Conservation (phyloP, 2,329 filamentous ascomycete species). For the Penicillium sp. region DNA sequence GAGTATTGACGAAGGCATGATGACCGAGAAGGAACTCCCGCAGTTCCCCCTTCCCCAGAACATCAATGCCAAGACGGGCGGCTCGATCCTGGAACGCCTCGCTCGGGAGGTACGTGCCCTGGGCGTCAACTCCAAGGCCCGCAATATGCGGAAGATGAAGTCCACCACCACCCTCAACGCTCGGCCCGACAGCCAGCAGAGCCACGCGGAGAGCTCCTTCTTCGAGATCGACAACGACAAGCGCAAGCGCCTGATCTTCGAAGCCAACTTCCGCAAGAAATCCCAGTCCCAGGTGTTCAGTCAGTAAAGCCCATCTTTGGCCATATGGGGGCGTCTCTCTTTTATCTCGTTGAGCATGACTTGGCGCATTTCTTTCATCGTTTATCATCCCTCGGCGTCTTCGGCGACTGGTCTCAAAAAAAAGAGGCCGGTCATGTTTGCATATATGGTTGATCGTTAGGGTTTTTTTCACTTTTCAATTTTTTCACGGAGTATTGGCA, state of each 20-base stretch:
- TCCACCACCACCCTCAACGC: slow-evolving; percentile 52
- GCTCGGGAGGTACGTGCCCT: slow-evolving; percentile 54
- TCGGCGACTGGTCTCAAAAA: slow-evolving; percentile 10
- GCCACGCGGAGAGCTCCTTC: slow-evolving; percentile 34
- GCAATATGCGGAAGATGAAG: slow-evolving; percentile 44
- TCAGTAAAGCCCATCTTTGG: neutral
- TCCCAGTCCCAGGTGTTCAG: slow-evolving; percentile 25
- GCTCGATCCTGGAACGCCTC: slow-evolving; percentile 56
- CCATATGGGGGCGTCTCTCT: neutral
- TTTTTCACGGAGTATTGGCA: slow-evolving; percentile 16
- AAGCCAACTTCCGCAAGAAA: slow-evolving; percentile 41
- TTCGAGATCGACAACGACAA: slow-evolving; percentile 51
- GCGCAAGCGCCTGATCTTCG: slow-evolving; percentile 46
- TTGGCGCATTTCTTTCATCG: neutral
- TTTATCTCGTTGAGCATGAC: neutral
- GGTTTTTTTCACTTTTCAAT: slow-evolving; percentile 4
- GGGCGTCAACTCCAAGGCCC: slow-evolving; percentile 25
- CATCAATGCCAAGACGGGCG: slow-evolving; percentile 28
- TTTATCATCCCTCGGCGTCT: slow-evolving; percentile 1
- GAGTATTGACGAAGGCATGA: slow-evolving; percentile 27
- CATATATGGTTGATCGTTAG: slow-evolving; percentile 10
- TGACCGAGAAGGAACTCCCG: slow-evolving; percentile 42
- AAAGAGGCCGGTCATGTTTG: slow-evolving; percentile 5
- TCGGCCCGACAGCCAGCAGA: slow-evolving; percentile 29
- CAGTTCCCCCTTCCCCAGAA: slow-evolving; percentile 29